A percentile compares a stretch with the other conserved stretches of the same genome.
Conservation (phyloP, 2,329 filamentous ascomycete species). For the Karstenula rhodostoma region DNA sequence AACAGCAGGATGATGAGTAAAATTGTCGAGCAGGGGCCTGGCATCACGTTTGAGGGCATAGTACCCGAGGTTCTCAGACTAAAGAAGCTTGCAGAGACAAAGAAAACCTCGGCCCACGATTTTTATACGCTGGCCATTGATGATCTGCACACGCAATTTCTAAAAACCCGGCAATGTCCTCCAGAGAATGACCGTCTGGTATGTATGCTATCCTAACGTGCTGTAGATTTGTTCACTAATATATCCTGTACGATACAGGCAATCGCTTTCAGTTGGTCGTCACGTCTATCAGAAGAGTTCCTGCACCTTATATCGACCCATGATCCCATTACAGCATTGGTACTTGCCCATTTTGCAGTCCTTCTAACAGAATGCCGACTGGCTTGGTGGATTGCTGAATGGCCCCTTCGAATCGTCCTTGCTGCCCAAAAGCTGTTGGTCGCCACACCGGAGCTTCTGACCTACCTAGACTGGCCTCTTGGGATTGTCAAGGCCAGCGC, state of each 20-base stretch:
- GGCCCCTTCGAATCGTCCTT: constrained; percentile 37
- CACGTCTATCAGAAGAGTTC: constrained; percentile 31
- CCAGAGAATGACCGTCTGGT: constrained; percentile 31
- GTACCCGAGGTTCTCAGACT: constrained; percentile 32
- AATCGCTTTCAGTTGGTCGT: constrained; percentile 38
- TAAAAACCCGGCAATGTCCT: constrained; percentile 28
- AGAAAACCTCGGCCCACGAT: constrained; percentile 25
- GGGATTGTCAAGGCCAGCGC: constrained; percentile 21
- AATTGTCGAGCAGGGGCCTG: constrained; percentile 25
- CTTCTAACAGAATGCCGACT: constrained; percentile 31
- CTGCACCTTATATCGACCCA: constrained; percentile 34
- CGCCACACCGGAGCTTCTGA: constrained; percentile 34
- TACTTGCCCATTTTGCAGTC: constrained; percentile 38
- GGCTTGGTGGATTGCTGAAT: constrained; percentile 40
- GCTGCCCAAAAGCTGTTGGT: constrained; percentile 34
- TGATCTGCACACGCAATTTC: constrained; percentile 31
- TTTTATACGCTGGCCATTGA: constrained; percentile 33
- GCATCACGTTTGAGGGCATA: constrained; percentile 22
- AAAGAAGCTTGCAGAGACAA: constrained; percentile 33
- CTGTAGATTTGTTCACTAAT: background rate
- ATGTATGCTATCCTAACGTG: background rate
- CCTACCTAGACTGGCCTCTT: constrained; percentile 41
- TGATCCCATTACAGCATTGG: constrained; percentile 39
- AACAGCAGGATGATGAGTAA: constrained; percentile 28
- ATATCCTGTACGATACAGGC: background rate